Conservation (phyloP, 148 eudicot species). For the Rhododendron vialii region DNA sequence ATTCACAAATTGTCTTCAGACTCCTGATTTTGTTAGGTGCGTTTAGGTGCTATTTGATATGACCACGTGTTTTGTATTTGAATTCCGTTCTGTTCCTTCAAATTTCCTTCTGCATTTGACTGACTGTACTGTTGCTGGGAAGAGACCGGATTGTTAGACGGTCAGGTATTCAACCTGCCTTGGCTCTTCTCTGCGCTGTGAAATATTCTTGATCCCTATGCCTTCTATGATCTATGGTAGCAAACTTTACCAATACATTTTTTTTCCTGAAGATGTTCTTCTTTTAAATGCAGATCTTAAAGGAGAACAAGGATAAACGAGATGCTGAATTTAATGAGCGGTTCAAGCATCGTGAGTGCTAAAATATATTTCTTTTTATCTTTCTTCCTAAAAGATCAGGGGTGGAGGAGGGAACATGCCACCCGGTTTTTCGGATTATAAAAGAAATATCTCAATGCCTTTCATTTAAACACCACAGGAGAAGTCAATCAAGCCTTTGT, state of each 20-base stretch:
- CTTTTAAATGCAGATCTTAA: constrained; percentile 49
- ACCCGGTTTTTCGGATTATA: not conserved
- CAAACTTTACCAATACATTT: not conserved
- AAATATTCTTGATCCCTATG: not conserved
- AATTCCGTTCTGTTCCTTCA: not conserved
- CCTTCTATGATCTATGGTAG: not conserved
- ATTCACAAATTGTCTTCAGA: not conserved
- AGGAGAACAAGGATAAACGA: constrained; percentile 89
- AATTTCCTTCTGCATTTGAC: not conserved
- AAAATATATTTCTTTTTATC: not conserved
- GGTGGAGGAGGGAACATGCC: not conserved
- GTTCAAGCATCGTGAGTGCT: constrained; percentile 64
- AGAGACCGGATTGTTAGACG: not conserved
- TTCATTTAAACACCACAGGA: too few species aligned
- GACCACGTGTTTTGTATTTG: not conserved
- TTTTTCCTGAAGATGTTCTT: not conserved
- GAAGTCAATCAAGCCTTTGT: too few species aligned
- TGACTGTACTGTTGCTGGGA: not conserved
- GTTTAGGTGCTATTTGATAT: not conserved
- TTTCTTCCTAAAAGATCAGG: not conserved
- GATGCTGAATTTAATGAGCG: constrained; percentile 94
- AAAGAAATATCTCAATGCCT: too few species aligned
- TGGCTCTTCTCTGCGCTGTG: not conserved
- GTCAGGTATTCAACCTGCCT: constrained; percentile 1
- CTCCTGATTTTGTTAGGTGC: not conserved